Conservation (phyloP, 768 basidiomycete genomes). For the Sarcodon aspratus region DNA sequence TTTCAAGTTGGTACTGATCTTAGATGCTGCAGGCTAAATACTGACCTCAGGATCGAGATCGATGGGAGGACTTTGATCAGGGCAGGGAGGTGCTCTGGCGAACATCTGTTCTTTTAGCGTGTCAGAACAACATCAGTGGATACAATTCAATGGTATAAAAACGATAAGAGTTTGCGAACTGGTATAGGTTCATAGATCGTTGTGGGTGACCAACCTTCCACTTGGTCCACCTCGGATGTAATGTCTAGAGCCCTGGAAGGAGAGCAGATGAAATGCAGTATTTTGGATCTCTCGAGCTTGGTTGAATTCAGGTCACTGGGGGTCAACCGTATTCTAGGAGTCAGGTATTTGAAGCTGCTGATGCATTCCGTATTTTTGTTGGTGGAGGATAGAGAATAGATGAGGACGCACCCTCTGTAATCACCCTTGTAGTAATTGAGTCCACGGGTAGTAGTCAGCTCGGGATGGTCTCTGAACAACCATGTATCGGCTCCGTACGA, state of each 20-base stretch:
- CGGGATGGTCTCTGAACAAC: slow-evolving; percentile 53
- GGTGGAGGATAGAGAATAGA: slow-evolving; percentile 1
- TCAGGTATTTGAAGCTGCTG: slow-evolving; percentile 67
- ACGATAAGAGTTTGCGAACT: slow-evolving; percentile 31
- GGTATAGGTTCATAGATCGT: slow-evolving; percentile 84
- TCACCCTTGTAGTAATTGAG: slow-evolving; percentile 71
- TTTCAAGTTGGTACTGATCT: neutral
- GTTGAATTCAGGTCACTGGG: slow-evolving; percentile 57
- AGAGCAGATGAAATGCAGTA: slow-evolving; percentile 80
- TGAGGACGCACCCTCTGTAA: slow-evolving; percentile 41
- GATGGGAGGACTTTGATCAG: slow-evolving; percentile 45
- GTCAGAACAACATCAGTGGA: neutral
- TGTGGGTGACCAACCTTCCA: slow-evolving; percentile 49
- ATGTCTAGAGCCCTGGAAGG: slow-evolving; percentile 60
- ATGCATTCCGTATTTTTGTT: neutral
- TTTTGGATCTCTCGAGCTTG: slow-evolving; percentile 34
- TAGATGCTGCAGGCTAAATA: neutral
- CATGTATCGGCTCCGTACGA: slow-evolving; percentile 68
- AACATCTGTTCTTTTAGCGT: slow-evolving; percentile 54
- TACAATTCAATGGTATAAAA: too few species aligned
- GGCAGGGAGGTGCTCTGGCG: slow-evolving; percentile 68
- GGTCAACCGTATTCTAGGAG: slow-evolving; percentile 56
- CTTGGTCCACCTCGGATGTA: slow-evolving; percentile 44
- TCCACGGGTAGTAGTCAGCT: slow-evolving; percentile 54
- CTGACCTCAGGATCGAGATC: slow-evolving; percentile 61